phyloP scores from a whole-genome alignment of 2,329 filamentous ascomycete species.

The Endothia cerciana region DNA sequence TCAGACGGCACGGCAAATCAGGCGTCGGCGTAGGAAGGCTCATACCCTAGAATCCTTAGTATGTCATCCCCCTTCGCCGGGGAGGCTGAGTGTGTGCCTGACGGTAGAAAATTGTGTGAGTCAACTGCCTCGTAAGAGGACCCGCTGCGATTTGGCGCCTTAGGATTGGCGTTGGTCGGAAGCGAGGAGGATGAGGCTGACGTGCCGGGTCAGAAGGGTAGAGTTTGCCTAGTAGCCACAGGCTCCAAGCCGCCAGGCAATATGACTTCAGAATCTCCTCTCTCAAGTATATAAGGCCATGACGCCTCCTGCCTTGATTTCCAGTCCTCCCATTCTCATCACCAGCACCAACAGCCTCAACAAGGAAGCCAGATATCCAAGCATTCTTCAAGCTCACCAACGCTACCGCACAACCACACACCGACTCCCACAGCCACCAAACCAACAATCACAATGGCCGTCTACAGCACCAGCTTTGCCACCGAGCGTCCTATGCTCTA shows the following conservation, averaged over 20 bases:
- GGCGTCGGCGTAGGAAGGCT: conserved; percentile 21
- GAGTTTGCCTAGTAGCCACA: conserved; percentile 13
- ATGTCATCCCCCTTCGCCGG: conserved; percentile 23
- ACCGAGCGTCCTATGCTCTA: conserved; percentile 44
- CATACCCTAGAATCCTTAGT: conserved; percentile 27
- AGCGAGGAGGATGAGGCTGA: conserved; percentile 28
- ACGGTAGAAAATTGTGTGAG: conserved; percentile 2
- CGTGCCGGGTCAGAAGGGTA: conserved; percentile 23
- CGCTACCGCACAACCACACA: conserved; percentile 19
- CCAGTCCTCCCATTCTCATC: conserved; percentile 30
- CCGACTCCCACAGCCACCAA: conserved; percentile 15
- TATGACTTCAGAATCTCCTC: conserved; percentile 28
- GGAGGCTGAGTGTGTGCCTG: conserved; percentile 26
- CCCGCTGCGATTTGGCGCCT: not conserved
- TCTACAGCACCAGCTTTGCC: conserved; percentile 36
- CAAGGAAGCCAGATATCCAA: conserved; percentile 25
- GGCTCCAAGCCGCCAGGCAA: conserved; percentile 3
- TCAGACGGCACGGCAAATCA: not conserved
- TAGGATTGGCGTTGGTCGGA: conserved; percentile 3
- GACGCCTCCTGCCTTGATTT: conserved; percentile 31
- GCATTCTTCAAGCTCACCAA: conserved; percentile 14
- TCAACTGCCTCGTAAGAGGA: conserved; percentile 5
- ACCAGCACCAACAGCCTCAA: conserved; percentile 33
- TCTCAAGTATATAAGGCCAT: conserved; percentile 34
- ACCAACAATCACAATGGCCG: conserved; percentile 43